Evolutionary conservation across 108 stramenopile species (phyloP).

Genomic region (Phaeodactylum tricornutum): DNA sequence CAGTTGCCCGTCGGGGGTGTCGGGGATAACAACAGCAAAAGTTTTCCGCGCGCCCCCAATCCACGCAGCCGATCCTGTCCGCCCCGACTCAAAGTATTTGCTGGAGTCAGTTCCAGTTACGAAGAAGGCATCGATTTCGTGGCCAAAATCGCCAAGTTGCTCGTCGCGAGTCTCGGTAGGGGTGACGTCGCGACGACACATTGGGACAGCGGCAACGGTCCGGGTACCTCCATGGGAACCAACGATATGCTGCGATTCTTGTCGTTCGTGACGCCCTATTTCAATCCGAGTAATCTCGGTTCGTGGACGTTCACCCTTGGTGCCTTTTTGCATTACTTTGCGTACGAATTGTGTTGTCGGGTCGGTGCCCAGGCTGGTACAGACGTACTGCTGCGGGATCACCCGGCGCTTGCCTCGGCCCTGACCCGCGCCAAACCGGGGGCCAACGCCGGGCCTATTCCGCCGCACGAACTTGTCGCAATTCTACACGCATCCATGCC

Average conservation of each 20-base stretch:
- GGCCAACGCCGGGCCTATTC: slow-evolving; percentile 12
- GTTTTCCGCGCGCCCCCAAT: slow-evolving; percentile 46
- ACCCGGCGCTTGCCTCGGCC: slow-evolving; percentile 28
- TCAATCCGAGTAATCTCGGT: slow-evolving; percentile 84
- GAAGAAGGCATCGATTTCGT: slow-evolving; percentile 85
- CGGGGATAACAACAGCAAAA: slow-evolving; percentile 59
- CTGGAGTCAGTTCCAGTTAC: slow-evolving; percentile 48
- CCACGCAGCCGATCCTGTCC: slow-evolving; percentile 58
- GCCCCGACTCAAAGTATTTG: slow-evolving; percentile 58
- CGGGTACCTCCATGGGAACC: slow-evolving; percentile 56
- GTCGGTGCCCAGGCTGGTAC: slow-evolving; percentile 59
- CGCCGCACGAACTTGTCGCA: slow-evolving; percentile 60
- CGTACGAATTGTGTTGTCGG: slow-evolving; percentile 61
- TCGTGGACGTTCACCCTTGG: slow-evolving; percentile 83
- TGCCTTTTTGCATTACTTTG: slow-evolving; percentile 79
- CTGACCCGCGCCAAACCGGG: slow-evolving; percentile 49
- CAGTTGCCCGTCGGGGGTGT: slow-evolving; percentile 74
- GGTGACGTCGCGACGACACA: slow-evolving; percentile 3
- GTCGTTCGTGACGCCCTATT: slow-evolving; percentile 76
- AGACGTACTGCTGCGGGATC: slow-evolving; percentile 23
- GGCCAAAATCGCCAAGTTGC: slow-evolving; percentile 63
- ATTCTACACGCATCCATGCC: slow-evolving; percentile 68
- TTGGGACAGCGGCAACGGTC: not conserved
- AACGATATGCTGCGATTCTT: slow-evolving; percentile 66
- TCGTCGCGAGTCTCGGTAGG: slow-evolving; percentile 62